Evolutionary conservation across 2,329 filamentous ascomycete species (phyloP).

Genomic region (Dothideomycetes sp.): DNA sequence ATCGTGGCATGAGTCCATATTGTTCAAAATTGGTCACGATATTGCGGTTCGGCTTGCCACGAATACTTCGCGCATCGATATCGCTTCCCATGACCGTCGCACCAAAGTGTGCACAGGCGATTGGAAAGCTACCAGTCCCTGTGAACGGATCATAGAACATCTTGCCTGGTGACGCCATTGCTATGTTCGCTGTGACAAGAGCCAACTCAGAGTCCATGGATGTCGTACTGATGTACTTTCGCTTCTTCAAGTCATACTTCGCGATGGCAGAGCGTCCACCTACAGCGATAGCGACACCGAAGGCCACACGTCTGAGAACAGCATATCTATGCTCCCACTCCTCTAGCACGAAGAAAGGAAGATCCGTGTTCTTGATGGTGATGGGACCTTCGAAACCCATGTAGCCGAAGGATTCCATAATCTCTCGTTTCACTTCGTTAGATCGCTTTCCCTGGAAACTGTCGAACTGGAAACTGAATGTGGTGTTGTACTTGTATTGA

Average conservation of each 20-base stretch:
- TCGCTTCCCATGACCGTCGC: slow-evolving; percentile 78
- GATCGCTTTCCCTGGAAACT: slow-evolving; percentile 67
- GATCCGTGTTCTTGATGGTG: slow-evolving; percentile 61
- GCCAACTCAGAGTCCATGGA: slow-evolving; percentile 95
- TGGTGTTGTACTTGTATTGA: slow-evolving; percentile 46
- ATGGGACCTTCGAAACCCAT: slow-evolving; percentile 72
- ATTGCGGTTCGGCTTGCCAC: slow-evolving; percentile 51
- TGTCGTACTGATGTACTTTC: slow-evolving; percentile 87
- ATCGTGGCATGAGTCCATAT: slow-evolving; percentile 56
- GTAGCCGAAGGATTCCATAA: slow-evolving; percentile 77
- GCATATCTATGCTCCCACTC: slow-evolving; percentile 52
- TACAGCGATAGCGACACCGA: slow-evolving; percentile 62
- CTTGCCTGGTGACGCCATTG: slow-evolving; percentile 70
- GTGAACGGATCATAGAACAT: slow-evolving; percentile 93
- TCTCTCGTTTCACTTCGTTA: slow-evolving; percentile 51
- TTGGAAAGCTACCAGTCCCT: slow-evolving; percentile 84
- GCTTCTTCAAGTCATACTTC: slow-evolving; percentile 84
- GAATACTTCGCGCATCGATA: slow-evolving; percentile 83
- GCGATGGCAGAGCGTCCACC: slow-evolving; percentile 59
- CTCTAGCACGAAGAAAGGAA: slow-evolving; percentile 74
- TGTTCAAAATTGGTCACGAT: slow-evolving; percentile 69
- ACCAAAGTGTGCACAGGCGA: slow-evolving; percentile 86
- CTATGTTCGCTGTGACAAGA: slow-evolving; percentile 84
- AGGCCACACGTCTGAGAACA: slow-evolving; percentile 54
- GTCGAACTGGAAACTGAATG: slow-evolving; percentile 81